Base-by-base conservation (phyloP, 2,329 filamentous ascomycete species). In the Periglandula ipomoeae region DNA sequence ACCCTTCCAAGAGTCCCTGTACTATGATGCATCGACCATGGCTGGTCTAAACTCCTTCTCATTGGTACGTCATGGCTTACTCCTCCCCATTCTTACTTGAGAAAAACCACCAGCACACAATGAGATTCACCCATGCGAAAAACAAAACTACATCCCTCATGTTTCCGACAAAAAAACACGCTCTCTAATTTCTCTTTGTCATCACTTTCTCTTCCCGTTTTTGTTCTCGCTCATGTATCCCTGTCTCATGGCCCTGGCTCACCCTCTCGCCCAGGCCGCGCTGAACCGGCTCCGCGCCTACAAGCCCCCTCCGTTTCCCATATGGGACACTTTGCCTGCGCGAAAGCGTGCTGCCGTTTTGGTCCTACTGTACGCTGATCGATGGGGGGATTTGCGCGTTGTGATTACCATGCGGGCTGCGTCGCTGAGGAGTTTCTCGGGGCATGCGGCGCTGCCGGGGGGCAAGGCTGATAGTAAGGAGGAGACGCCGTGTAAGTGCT, bases 291-390 rank as follows among this genome's bases (percentile, higher is more conserved):
- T 85, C 49, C 74, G 79, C 46, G 72, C 79, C 47, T 84, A 80
- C 62, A 74, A 70, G 50, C 74, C 81, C 17, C 81, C 81, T 2
- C 67, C 77, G 2, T 82, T 83, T 56, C 70, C 80, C 10, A 62
- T 77, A 50, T 85, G 82, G 81, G 75, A 82, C 59, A 67, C 67
- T 19, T 70, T 85, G 24, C 81, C 81, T 2, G 66, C 75, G 13
- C 78, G 72, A 55, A 79, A 87, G 53, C 81, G 89, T 55, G 91
- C 91, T 13, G 90, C 91, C 22, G 91, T 97, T 37, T 70, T 97
- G 47, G 77, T 97, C 44, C 76, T 97, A 46, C 76, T 97, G 1
- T 96, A 93, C 63, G 88, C 89, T 32, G 91, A 96, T 65, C 77
- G 78, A 39, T 73, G 77, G 53, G 91, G 91, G 37, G 86, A 95